These are phyloP conservation scores for Blastobotrys persicus DNA, from an alignment of 1,139 yeast genomes.

Conservation along the genomic window DNA sequence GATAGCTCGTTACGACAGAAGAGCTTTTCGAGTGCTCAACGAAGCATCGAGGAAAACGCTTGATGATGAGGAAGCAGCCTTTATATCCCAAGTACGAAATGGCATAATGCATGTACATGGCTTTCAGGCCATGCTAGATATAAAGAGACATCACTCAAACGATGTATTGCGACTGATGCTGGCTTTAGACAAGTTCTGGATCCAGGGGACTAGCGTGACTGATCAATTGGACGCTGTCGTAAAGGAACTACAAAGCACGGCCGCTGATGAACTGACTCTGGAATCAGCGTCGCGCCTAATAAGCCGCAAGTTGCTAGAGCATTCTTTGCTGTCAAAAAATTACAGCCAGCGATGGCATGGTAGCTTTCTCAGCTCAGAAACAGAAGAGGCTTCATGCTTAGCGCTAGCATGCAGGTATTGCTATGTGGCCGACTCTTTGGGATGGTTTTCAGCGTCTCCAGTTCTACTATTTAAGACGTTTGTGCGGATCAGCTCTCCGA, in stretches of 20 bases:
- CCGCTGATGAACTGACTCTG: conserved; percentile 1
- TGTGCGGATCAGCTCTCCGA: conserved; percentile 8
- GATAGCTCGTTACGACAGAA: not conserved
- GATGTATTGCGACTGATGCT: conserved; percentile 9
- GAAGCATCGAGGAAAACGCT: not conserved
- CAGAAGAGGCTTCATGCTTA: conserved; percentile 4
- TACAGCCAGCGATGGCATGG: conserved; percentile 1
- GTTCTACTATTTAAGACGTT: conserved; percentile 10
- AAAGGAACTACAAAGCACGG: conserved; percentile 1
- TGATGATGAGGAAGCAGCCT: not conserved
- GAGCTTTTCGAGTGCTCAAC: conserved; percentile 4
- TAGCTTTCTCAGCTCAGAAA: conserved; percentile 9
- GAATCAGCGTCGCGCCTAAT: not conserved
- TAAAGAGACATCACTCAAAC: not conserved
- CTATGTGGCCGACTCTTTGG: conserved; percentile 13
- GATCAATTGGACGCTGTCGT: conserved; percentile 6
- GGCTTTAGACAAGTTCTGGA: conserved; percentile 10
- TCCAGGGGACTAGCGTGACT: conserved; percentile 4
- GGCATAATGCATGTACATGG: conserved; percentile 5
- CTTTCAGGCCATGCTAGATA: conserved; percentile 1
- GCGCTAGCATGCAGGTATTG: conserved; percentile 12
- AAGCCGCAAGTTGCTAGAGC: conserved; percentile 7
- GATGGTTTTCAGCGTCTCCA: conserved; percentile 7
- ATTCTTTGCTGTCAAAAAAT: conserved; percentile 9
- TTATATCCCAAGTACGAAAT: not conserved